Evolutionary conservation across 2,329 filamentous ascomycete species (phyloP).

Genomic region (Trichoderma sp.): DNA sequence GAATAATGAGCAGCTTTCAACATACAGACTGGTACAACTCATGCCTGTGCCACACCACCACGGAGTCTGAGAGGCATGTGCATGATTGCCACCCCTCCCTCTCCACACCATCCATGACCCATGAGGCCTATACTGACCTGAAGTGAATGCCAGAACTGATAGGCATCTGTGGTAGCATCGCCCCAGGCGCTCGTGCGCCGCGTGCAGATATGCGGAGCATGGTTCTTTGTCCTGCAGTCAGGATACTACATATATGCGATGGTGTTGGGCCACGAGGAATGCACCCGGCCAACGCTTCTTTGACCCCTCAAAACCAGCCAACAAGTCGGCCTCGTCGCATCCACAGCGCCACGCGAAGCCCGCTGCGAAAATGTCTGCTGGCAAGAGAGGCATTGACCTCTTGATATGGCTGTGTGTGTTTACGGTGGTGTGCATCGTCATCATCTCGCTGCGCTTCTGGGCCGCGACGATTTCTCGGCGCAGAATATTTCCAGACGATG

Average conservation of each 20-base stretch:
- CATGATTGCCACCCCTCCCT: not conserved
- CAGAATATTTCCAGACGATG: conserved; percentile 30
- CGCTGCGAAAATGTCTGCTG: not conserved
- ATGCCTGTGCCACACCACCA: not conserved
- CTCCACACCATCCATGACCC: not conserved
- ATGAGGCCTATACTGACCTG: not conserved
- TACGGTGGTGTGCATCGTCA: conserved; percentile 22
- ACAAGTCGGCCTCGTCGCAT: not conserved
- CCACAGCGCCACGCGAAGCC: not conserved
- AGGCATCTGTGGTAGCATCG: not conserved
- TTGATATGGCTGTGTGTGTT: conserved; percentile 28
- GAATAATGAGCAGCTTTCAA: not conserved
- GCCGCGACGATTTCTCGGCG: conserved; percentile 28
- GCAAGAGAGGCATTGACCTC: not conserved
- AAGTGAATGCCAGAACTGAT: not conserved
- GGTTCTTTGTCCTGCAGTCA: not conserved
- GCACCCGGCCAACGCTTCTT: not conserved
- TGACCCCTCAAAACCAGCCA: not conserved
- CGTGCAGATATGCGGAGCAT: not conserved
- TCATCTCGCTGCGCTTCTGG: conserved; percentile 32
- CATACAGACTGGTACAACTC: not conserved
- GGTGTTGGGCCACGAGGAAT: conserved; percentile 1
- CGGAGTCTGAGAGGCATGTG: not conserved
- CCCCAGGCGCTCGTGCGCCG: not conserved
- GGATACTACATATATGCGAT: conserved; percentile 9